Evolutionary conservation across 2,329 filamentous ascomycete genomes (phyloP), one percentile per base, ranked within the genome.

Genomic region (Sordariomycetes sp.): DNA sequence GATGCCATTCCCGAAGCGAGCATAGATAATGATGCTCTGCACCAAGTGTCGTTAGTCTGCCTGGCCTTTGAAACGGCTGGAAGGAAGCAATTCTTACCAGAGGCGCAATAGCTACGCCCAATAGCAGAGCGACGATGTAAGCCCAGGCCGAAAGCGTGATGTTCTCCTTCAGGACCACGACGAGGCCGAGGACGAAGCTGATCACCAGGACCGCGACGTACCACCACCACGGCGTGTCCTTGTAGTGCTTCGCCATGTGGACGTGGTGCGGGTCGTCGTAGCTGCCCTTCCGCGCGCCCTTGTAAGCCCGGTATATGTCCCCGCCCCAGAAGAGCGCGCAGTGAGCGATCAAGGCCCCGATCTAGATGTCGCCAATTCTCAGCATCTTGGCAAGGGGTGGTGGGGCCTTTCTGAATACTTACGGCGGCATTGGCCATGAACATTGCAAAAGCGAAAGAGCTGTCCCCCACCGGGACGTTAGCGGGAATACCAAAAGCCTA

Each of bases 341-440:
- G 60, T 83, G 80, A 2, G 72, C 65, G 32, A 82, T 69, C 25
- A 83, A 65, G 5, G 80, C 81, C 1, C 80, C 80, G 54, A 83
- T 83, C 74, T 79, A 59, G 2, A 8, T n/a, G 37, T 25, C 1
- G 4, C 8, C 43, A 48, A n/a, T 40, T 3, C 12, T 2, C 18
- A 2, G 3, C 65, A 11, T 65, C 58, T 55, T 60, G n/a, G 58
- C 12, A 1, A 53, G 34, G 0, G 4, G 2, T 14, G 14, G 14
- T 0, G 5, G 2, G 18, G 8, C 11, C 14, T 1, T 1, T n/a
- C 1, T 4, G 14, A 22, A 14, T 51, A 72, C 76, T 66, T 68
- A 79, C 76, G 35, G 80, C 79, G 61, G 77, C 76, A 65, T 82
- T 82, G 2, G 79, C 77, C 70, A 82, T 82, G 60, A 83, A 76